Evolutionary conservation across 2,329 filamentous ascomycete species (phyloP), one percentile per base, ranked within the genome.

Genomic region (Epichloe typhina): DNA sequence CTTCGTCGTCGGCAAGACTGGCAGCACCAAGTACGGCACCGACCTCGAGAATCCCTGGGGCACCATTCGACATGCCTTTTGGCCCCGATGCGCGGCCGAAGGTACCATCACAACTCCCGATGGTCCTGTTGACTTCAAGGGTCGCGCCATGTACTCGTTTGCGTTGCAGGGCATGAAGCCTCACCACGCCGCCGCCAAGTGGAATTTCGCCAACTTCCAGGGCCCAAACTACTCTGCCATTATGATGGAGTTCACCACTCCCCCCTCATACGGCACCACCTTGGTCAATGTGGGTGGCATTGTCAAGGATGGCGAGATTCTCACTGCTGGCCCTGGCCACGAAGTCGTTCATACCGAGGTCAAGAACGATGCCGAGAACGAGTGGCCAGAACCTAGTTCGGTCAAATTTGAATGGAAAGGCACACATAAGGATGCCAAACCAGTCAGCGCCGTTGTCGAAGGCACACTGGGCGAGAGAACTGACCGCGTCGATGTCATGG

Each of bases 131-230:
- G 84, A 95, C 65, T 82, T 95, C 66, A 84, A 80, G 62, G 91
- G 91, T 52, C 80, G 75, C 55, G 89, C 83, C 35, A 73, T 94
- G 61, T 91, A 89, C 69, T 76, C 84, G 57, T 85, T 93, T 66
- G 90, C 88, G 40, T 72, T 97, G 47, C 93, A 97, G 72, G 93
- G 90, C 66, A 97, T 97, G 91, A 98, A 98, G 77, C 93, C 93
- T 40, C 93, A 98, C 68, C 94, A 98, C 66, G 86, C 89, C 53
- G 90, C 91, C 54, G 82, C 86, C 33, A 82, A 79, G 56, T 98
- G 93, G 93, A 95, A 93, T 70, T 98, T 96, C 72, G 76, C 80
- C 68, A 81, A 90, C 70, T 95, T 95, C 73, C 90, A 97, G 66
- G 84, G 87, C 13, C 84, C 88, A 21, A 88, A 75, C 19, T 86